Conservation (phyloP, 73 alveolate genomes). For the Paramecium pentaurelia region DNA sequence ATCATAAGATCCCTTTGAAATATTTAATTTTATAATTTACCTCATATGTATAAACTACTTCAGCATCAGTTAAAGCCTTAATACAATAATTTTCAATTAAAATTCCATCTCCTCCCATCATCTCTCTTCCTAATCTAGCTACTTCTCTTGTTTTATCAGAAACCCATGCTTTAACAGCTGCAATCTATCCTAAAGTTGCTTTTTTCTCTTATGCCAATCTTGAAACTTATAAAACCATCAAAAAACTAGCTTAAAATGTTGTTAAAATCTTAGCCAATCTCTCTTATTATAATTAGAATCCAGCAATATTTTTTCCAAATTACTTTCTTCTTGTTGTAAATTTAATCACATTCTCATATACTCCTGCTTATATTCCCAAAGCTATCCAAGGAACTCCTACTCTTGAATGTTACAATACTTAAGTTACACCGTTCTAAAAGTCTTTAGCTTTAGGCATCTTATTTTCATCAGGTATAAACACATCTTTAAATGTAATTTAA, state of each 20-base stretch:
- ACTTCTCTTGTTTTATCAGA: slow-evolving; percentile 70
- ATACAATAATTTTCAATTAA: slow-evolving; percentile 73
- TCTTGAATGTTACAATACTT: slow-evolving; percentile 71
- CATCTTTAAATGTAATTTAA: slow-evolving; percentile 66
- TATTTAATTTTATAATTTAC: slow-evolving; percentile 2
- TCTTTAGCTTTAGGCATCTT: slow-evolving; percentile 66
- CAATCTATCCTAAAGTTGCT: slow-evolving; percentile 77
- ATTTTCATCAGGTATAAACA: slow-evolving; percentile 70
- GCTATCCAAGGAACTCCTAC: slow-evolving; percentile 79
- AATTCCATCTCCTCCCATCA: slow-evolving; percentile 90
- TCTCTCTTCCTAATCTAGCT: slow-evolving; percentile 76
- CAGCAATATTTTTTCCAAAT: slow-evolving; percentile 72
- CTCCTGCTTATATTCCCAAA: slow-evolving; percentile 77
- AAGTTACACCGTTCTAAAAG: slow-evolving; percentile 77
- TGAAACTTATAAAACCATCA: slow-evolving; percentile 60
- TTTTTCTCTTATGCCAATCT: slow-evolving; percentile 63
- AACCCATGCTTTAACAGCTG: slow-evolving; percentile 71
- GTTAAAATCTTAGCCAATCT: slow-evolving; percentile 71
- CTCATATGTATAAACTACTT: slow-evolving; percentile 83
- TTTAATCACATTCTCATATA: slow-evolving; percentile 46
- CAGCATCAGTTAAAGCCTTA: slow-evolving; percentile 74
- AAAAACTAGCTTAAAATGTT: slow-evolving; percentile 45
- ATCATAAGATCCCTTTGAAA: slow-evolving; percentile 65
- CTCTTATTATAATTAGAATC: slow-evolving; percentile 67
- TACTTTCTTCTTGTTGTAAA: slow-evolving; percentile 53